These are phyloP conservation scores for Suillus lakei DNA, from an alignment of 768 basidiomycete species.

Conservation along the genomic window DNA sequence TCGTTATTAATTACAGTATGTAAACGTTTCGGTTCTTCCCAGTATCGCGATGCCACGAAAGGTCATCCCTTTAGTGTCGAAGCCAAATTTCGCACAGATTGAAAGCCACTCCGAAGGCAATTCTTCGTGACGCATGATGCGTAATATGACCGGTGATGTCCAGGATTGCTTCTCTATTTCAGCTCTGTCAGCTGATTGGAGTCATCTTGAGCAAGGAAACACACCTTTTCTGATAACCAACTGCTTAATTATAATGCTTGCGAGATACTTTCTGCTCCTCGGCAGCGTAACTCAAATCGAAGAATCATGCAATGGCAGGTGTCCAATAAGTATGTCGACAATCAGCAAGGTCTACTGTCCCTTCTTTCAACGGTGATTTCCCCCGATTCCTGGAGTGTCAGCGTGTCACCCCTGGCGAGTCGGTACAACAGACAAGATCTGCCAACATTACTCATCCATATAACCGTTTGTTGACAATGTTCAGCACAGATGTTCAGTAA, in stretches of 20 bases:
- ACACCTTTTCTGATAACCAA: conserved; percentile 1
- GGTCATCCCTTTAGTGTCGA: neutral
- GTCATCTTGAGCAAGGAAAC: no score
- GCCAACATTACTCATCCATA: neutral
- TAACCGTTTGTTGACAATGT: neutral
- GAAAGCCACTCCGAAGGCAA: neutral
- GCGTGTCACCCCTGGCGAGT: neutral
- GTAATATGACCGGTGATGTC: neutral
- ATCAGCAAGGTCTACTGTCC: neutral
- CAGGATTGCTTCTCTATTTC: neutral
- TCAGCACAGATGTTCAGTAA: neutral
- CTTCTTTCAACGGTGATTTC: neutral
- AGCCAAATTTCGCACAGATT: neutral
- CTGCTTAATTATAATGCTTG: neutral
- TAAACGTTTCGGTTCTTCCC: neutral
- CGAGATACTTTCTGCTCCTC: neutral
- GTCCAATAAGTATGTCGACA: neutral
- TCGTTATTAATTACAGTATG: neutral
- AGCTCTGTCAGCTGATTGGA: no score
- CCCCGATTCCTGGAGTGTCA: neutral
- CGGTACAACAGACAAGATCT: neutral
- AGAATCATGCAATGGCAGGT: neutral
- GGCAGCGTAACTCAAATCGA: neutral
- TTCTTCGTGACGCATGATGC: no score
- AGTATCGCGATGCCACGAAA: neutral